Evolutionary conservation across 139 green algal genomes (phyloP), one percentile per base, ranked within the genome.

Genomic region (Coelastrella sp.): DNA sequence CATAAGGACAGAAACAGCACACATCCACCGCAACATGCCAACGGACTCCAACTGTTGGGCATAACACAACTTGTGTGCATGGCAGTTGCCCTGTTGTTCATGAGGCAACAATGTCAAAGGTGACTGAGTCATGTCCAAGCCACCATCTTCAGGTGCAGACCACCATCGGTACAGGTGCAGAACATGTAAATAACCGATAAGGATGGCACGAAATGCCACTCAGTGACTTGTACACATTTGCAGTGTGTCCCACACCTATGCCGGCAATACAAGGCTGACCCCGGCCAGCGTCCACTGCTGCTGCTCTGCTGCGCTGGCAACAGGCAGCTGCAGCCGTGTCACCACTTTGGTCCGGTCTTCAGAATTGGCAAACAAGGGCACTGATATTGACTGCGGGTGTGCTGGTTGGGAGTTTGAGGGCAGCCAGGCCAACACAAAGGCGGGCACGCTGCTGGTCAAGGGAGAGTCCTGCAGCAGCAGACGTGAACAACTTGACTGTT

Each of bases 291-390:
- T 90, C 86, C 91, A 94, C 25, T 84, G 66, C 66, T 88, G 73
- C 22, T 56, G 20, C 49, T 83, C 78, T 65, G 35, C 78, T 35
- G 60, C 20, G 58, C 80, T 57, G 6, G 68, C 81, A 5, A 96
- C 75, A 4, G 94, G 94, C 93, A 96, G 83, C 93, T 96, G 94
- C 90, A 96, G 84, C 70, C 92, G 73, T 15, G 93, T 90, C 76
- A 96, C 84, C 63, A 94, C 87, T 68, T 91, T 90, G 58, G 57
- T 84, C 8, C 92, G 19, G 19, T 79, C 35, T 20, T 90, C 92
- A 74, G 87, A 68, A 7, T 80, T 93, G 25, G 89, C 60, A 84
- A 93, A 96, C 68, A 96, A 70, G 20, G 94, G 94, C 85, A 88
- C 90, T n/a, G 90, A 19, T 65, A 95, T 92, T 76, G 85, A 82